Evolutionary conservation across 257 asterid species (phyloP), one percentile per base, ranked within the genome.

Genomic region (Avicennia marina): DNA sequence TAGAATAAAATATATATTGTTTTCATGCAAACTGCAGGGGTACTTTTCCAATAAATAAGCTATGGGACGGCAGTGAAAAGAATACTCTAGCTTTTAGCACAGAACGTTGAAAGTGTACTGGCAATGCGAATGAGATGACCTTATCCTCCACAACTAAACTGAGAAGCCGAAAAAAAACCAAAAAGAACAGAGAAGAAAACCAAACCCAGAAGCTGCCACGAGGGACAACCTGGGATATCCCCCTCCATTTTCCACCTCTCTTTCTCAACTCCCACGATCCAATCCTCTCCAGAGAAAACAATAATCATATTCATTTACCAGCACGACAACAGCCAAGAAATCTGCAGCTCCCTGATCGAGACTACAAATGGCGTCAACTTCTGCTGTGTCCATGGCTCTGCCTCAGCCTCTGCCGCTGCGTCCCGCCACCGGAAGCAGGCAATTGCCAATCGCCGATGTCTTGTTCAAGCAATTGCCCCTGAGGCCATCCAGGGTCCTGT

Each of bases 331-430:
- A 64, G 18, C 34, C 69, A n/a, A n/a, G n/a, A 41, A 20, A 26
- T 25, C 49, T 61, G 16, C 10, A n/a, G n/a, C 19, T 8, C 15
- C 56, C 40, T 16, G 31, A 36, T 44, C 71, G 48, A 31, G n/a
- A n/a, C 16, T 36, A 25, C 25, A 36, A 22, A 53, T 82, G 90
- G 81, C 86, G 49, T 77, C 90, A 51, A 61, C 85, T 27, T 79
- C 75, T 26, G 78, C 84, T n/a, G n/a, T 81, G 6, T 74, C 81
- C 11, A 75, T 79, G 84, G 72, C 78, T 1, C 45, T 64, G 83
- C n/a, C n/a, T n/a, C n/a, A n/a, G n/a, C n/a, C n/a, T n/a, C n/a
- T n/a, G n/a, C 77, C 83, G 56, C 39, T 71, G 41, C 55, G 78
- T 7, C 60, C 58, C 20, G 50, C 69, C 61, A 42, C 40, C 64